A percentile compares a stretch with the other conserved stretches of the same genome.
phyloP scores from a whole-genome alignment of 176 grass and related monocot species.

The Zoysia japonica region DNA sequence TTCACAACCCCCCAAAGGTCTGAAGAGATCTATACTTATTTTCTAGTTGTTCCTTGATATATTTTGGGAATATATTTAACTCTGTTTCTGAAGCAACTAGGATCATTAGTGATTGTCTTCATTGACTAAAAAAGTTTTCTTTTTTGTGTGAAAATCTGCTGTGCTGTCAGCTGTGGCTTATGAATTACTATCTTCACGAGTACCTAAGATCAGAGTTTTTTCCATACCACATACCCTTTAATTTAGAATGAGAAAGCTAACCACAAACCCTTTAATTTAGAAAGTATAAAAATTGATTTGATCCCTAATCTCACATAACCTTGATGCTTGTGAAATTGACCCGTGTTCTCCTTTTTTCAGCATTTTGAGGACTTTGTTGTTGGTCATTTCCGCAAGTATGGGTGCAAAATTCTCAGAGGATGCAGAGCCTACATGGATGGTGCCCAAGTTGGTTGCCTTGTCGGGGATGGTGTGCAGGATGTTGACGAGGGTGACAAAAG shows the following conservation, averaged over 20 bases:
- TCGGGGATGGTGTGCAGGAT: conserved; percentile 57
- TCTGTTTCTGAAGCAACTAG: background rate
- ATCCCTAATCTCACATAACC: background rate
- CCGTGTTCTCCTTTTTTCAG: conserved; percentile 34
- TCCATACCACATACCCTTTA: background rate
- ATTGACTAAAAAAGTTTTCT: background rate
- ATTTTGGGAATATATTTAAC: conserved; percentile 11
- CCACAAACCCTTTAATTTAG: background rate
- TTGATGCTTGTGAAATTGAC: conserved; percentile 24
- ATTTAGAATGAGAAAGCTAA: conserved; percentile 6
- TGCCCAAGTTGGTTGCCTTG: conserved; percentile 75
- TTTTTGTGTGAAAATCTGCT: background rate
- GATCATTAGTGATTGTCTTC: background rate
- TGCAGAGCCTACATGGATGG: conserved; percentile 75
- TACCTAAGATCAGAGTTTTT: background rate
- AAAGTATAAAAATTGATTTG: background rate
- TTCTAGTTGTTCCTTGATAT: conserved; percentile 24
- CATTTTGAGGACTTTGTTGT: conserved; percentile 72
- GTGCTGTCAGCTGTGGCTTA: background rate
- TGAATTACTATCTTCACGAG: background rate
- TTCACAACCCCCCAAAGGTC: conserved; percentile 76
- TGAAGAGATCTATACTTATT: background rate
- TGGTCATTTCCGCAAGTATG: conserved; percentile 60
- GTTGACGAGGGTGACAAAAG: conserved; percentile 73
- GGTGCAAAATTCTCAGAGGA: conserved; percentile 56